phyloP scores from a whole-genome alignment of 169 alveolate species.

The Cryptosporidium meleagridis region DNA sequence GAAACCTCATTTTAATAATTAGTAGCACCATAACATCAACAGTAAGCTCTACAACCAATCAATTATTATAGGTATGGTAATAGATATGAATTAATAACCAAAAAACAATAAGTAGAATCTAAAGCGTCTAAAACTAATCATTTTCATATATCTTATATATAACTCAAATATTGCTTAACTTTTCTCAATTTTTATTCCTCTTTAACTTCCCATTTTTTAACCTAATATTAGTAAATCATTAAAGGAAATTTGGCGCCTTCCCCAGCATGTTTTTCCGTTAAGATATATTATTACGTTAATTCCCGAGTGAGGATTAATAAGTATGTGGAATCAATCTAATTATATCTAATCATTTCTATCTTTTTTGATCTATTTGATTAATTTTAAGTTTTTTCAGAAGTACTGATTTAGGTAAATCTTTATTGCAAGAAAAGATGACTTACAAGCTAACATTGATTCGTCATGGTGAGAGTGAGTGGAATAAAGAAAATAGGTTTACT shows the following conservation, averaged over 20 bases:
- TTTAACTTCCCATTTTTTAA: not conserved
- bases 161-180: not conserved
- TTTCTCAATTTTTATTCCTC: not conserved
- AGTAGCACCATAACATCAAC: not conserved
- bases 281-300: not conserved
- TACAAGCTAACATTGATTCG: constrained; percentile 79
- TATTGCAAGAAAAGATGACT: not conserved
- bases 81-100: not conserved
- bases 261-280: not conserved
- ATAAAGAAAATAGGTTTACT: constrained; percentile 95
- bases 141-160: too few relatives aligned
- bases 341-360: not conserved
- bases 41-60: not conserved
- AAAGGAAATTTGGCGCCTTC: not conserved
- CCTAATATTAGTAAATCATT: not conserved
- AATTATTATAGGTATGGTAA: too few relatives aligned
- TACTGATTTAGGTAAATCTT: not conserved
- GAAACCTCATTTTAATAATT: not conserved
- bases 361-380: not conserved
- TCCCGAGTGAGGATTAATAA: constrained; percentile 14
- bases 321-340: constrained; percentile 14
- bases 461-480: constrained; percentile 96
- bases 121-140: not conserved
- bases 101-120: too few relatives aligned
- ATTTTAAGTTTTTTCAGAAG: not conserved